These are phyloP conservation scores for Saturnispora kantuleensis DNA, from an alignment of 805 yeast genomes.

Conservation along the genomic window DNA sequence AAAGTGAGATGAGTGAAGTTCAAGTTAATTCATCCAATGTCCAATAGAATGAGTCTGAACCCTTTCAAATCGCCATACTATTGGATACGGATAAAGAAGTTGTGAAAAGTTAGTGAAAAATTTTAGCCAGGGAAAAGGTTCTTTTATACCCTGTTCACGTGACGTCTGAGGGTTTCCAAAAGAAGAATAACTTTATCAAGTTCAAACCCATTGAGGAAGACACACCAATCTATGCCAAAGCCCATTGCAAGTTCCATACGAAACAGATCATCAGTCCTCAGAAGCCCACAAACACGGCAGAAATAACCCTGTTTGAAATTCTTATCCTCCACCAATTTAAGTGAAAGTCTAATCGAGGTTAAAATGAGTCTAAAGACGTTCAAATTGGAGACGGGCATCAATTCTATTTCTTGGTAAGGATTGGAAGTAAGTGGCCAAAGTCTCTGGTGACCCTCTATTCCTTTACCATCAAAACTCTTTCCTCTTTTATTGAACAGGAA, in stretches of 20 bases:
- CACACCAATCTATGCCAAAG: conserved; percentile 32
- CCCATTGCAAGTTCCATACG: conserved; percentile 32
- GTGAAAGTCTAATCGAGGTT: conserved; percentile 31
- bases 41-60: no score
- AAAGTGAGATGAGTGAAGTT: background rate
- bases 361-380: conserved; percentile 33
- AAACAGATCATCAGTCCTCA: conserved; percentile 29
- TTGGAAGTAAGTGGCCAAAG: conserved; percentile 5
- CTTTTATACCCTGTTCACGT: conserved; percentile 6
- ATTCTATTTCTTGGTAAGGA: conserved; percentile 6
- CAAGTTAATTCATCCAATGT: no score
- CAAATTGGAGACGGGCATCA: conserved; percentile 27
- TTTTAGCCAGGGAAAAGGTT: background rate
- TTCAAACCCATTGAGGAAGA: conserved; percentile 29
- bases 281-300: conserved; percentile 38
- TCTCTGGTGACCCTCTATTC: conserved; percentile 2
- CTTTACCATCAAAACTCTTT: conserved; percentile 6
- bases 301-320: conserved; percentile 33
- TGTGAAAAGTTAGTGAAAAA: background rate
- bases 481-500: conserved; percentile 21
- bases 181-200: conserved; percentile 26
- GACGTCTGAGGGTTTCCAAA: conserved; percentile 4
- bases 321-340: conserved; percentile 35
- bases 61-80: background rate
- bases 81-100: background rate